phyloP scores from a whole-genome alignment of 2,329 filamentous ascomycete genomes.

The Colletotrichum sp. region DNA sequence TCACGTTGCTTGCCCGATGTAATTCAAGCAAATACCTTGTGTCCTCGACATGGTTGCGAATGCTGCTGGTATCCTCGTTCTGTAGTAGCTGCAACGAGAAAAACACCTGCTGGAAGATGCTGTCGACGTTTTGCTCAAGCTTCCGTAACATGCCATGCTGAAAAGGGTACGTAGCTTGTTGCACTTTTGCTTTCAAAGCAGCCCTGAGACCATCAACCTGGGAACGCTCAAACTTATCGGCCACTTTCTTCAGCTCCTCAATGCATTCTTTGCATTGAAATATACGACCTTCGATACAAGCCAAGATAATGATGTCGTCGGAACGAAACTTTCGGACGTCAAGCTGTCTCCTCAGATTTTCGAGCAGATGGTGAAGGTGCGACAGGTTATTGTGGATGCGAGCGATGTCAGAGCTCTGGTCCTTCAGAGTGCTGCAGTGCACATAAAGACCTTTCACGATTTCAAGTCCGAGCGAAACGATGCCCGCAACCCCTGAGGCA shows the following conservation, averaged over 20 bases:
- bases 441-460: slow-evolving; percentile 34
- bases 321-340: slow-evolving; percentile 23
- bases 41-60: slow-evolving; percentile 30
- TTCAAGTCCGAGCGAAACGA: slow-evolving; percentile 41
- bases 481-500: slow-evolving; percentile 29
- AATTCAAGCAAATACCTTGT: slow-evolving; percentile 24
- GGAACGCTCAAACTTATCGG: slow-evolving; percentile 25
- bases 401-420: slow-evolving; percentile 28
- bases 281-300: slow-evolving; percentile 3
- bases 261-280: slow-evolving; percentile 29
- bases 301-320: slow-evolving; percentile 26
- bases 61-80: slow-evolving; percentile 25
- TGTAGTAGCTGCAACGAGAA: slow-evolving; percentile 36
- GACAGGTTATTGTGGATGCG: slow-evolving; percentile 27
- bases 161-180: slow-evolving; percentile 33
- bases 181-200: not conserved
- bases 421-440: slow-evolving; percentile 34
- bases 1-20: too few species aligned
- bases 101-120: slow-evolving; percentile 31
- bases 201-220: not conserved
- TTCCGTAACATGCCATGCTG: slow-evolving; percentile 39
- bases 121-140: slow-evolving; percentile 39
- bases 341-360: not conserved
- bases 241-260: slow-evolving; percentile 28
- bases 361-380: slow-evolving; percentile 14